These are phyloP conservation scores for Rhizopogon vinicolor DNA, from an alignment of 768 basidiomycete species.

Conservation along the genomic window DNA sequence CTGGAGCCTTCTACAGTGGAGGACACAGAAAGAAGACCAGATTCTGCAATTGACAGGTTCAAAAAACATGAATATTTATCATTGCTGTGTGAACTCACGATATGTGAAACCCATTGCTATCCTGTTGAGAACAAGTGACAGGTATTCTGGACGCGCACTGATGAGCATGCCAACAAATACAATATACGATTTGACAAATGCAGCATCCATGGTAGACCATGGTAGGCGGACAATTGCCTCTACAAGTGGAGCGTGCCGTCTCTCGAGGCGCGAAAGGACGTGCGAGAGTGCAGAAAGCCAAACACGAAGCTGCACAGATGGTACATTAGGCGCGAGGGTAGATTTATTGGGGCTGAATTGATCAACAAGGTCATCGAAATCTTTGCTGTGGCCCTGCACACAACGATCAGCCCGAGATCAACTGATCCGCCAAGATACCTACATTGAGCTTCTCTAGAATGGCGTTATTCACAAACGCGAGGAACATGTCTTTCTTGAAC, in stretches of 20 bases:
- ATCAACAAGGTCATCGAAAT: slow-evolving; percentile 85
- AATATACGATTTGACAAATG: slow-evolving; percentile 84
- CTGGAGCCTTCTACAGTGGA: slow-evolving; percentile 55
- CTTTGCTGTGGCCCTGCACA: slow-evolving; percentile 61
- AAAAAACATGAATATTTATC: background rate
- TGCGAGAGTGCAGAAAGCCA: slow-evolving; percentile 89
- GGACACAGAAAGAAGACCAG: slow-evolving; percentile 60
- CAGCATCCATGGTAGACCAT: slow-evolving; percentile 88
- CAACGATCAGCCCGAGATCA: slow-evolving; percentile 8
- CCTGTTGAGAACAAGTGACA: slow-evolving; percentile 76
- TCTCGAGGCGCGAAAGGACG: slow-evolving; percentile 86
- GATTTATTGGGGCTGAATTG: slow-evolving; percentile 67
- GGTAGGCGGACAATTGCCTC: slow-evolving; percentile 84
- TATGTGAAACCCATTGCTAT: slow-evolving; percentile 84
- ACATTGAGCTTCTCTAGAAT: slow-evolving; percentile 71
- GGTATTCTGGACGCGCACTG: slow-evolving; percentile 88
- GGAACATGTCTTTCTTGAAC: slow-evolving; percentile 77
- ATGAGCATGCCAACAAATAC: slow-evolving; percentile 89
- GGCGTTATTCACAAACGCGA: slow-evolving; percentile 79
- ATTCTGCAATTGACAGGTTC: slow-evolving; percentile 45
- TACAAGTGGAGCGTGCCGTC: slow-evolving; percentile 72
- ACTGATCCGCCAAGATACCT: slow-evolving; percentile 21
- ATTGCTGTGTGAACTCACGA: slow-evolving; percentile 50
- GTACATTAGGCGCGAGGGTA: slow-evolving; percentile 20
- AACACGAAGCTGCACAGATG: slow-evolving; percentile 56